phyloP scores from a whole-genome alignment of 331 rosid genomes.

The Rhamnella rubrinervis region DNA sequence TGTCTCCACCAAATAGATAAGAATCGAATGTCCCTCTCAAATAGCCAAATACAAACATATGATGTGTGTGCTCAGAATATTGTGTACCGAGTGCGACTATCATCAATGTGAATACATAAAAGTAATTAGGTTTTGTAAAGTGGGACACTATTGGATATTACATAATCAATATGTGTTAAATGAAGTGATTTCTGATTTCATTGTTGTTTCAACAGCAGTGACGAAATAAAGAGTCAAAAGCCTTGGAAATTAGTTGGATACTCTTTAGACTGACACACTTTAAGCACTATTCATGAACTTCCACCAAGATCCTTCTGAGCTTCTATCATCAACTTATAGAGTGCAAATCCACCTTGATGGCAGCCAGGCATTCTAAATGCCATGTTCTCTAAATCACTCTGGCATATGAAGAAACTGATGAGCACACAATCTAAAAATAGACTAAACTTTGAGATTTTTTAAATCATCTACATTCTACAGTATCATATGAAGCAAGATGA shows the following conservation, averaged over 20 bases:
- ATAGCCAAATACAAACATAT: neutral
- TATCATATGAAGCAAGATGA: neutral
- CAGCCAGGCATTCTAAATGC: slow-evolving; percentile 88
- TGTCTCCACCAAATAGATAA: neutral
- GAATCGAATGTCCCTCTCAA: neutral
- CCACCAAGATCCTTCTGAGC: slow-evolving; percentile 40
- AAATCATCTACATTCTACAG: neutral
- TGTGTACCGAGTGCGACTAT: too few relatives aligned
- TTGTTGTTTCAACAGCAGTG: neutral
- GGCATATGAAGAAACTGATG: slow-evolving; percentile 35
- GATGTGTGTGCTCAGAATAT: neutral
- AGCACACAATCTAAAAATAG: slow-evolving; percentile 22
- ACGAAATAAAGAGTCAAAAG: slow-evolving; percentile 6
- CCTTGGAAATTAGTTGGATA: slow-evolving; percentile 3
- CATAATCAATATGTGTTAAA: neutral
- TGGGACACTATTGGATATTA: neutral
- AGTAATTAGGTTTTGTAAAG: neutral
- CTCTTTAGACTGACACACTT: slow-evolving; percentile 4
- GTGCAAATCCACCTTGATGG: slow-evolving; percentile 83
- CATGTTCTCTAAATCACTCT: slow-evolving; percentile 73
- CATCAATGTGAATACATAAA: neutral
- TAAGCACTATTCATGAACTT: slow-evolving; percentile 21
- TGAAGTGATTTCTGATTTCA: neutral
- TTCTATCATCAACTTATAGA: slow-evolving; percentile 73
- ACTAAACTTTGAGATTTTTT: slow-evolving; percentile 2